Conservation (phyloP, 768 basidiomycete genomes). For the Naematelia aurantialba region DNA sequence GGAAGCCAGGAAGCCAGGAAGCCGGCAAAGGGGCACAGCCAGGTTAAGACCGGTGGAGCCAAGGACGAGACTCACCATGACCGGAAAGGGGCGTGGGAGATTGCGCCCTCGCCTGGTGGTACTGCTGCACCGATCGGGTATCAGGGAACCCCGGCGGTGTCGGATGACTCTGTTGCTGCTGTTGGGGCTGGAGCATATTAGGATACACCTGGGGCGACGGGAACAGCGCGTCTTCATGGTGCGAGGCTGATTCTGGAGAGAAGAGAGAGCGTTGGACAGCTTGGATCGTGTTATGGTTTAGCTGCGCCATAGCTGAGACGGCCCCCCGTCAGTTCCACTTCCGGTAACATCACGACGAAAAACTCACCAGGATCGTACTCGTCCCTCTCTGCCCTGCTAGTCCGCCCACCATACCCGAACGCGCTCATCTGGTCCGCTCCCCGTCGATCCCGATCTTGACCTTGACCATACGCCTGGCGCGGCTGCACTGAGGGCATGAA, state of each 20-base stretch:
- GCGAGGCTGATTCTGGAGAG: conserved; percentile 6
- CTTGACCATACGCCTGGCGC: neutral
- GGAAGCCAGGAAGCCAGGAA: too few relatives aligned
- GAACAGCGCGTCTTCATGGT: conserved; percentile 4
- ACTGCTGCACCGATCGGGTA: conserved; percentile 4
- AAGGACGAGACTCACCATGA: neutral
- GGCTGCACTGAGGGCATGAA: neutral
- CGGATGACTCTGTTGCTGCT: conserved; percentile 1
- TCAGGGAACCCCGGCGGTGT: neutral
- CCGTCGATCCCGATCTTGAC: neutral
- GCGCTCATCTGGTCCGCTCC: neutral
- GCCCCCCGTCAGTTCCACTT: neutral
- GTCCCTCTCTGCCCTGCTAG: conserved; percentile 14
- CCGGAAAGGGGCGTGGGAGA: conserved; percentile 1
- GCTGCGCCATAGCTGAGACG: neutral
- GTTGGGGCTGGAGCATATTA: neutral
- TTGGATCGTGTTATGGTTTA: neutral
- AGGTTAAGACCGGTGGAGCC: too few relatives aligned
- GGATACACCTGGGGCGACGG: neutral
- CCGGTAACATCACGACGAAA: neutral
- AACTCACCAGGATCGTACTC: conserved; percentile 29
- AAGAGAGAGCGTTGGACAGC: conserved; percentile 1
- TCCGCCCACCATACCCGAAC: conserved; percentile 2
- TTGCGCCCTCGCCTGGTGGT: neutral
- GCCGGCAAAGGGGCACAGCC: too few relatives aligned